These are phyloP conservation scores for Neoboletus subvelutipes DNA, from an alignment of 768 basidiomycete genomes.

Conservation along the genomic window DNA sequence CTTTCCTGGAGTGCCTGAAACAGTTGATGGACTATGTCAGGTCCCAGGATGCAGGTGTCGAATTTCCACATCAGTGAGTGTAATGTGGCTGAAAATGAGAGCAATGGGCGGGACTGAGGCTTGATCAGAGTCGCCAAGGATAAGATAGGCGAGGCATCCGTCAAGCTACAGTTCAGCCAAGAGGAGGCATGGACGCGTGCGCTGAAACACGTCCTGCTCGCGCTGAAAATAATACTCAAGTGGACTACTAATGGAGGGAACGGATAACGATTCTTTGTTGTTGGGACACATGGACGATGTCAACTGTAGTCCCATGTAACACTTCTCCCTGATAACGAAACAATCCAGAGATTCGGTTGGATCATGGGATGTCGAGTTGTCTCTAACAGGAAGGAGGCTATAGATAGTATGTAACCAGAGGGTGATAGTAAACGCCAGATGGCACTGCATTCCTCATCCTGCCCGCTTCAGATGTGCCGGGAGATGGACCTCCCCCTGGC, in stretches of 20 bases:
- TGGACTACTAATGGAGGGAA: slow-evolving; percentile 81
- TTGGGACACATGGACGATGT: background rate
- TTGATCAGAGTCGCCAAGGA: slow-evolving; percentile 78
- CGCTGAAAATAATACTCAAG: slow-evolving; percentile 83
- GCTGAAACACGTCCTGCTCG: slow-evolving; percentile 85
- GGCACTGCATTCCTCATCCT: background rate
- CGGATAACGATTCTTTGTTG: slow-evolving; percentile 23
- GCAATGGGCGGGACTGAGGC: background rate
- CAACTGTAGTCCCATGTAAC: background rate
- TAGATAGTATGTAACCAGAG: background rate
- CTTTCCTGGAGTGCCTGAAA: slow-evolving; percentile 91
- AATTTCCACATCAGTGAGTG: slow-evolving; percentile 86
- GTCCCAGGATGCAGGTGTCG: slow-evolving; percentile 65
- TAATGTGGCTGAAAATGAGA: background rate
- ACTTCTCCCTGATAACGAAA: background rate
- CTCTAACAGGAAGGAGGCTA: background rate
- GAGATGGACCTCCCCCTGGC: background rate
- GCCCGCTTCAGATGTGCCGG: background rate
- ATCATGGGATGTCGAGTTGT: background rate
- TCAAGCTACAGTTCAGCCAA: slow-evolving; percentile 91
- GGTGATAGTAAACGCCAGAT: background rate
- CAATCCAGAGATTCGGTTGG: background rate
- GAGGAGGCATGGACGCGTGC: slow-evolving; percentile 97
- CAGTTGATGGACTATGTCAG: slow-evolving; percentile 88
- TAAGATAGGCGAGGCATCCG: slow-evolving; percentile 92